Evolutionary conservation across 768 basidiomycete genomes (phyloP).

Genomic region (Candolleomyces aberdarensis): DNA sequence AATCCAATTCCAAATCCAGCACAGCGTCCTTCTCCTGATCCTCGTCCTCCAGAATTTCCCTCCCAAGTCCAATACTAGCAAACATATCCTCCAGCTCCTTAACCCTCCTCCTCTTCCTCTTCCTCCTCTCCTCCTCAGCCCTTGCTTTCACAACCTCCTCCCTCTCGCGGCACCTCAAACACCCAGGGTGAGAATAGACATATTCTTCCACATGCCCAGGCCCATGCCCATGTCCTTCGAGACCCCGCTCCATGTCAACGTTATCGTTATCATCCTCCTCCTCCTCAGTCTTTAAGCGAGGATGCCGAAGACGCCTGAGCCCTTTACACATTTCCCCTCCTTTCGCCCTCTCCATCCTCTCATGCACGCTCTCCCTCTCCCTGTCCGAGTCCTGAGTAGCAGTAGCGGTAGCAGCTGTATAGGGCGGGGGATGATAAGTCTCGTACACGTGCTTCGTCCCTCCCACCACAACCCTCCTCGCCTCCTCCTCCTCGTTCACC

Average conservation of each 20-base stretch:
- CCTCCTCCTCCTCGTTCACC: not conserved
- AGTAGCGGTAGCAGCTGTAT: too few relatives aligned
- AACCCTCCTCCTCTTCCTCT: slow-evolving; percentile 11
- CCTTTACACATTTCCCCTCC: slow-evolving; percentile 10
- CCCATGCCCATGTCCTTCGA: slow-evolving; percentile 5
- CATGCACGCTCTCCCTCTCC: slow-evolving; percentile 35
- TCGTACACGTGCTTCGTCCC: slow-evolving; percentile 31
- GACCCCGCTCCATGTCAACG: not conserved
- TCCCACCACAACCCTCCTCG: not conserved
- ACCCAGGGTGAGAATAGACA: not conserved
- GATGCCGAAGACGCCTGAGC: not conserved
- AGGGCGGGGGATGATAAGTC: slow-evolving; percentile 27
- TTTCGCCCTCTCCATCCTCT: slow-evolving; percentile 19
- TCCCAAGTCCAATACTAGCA: slow-evolving; percentile 11
- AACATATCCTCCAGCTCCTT: slow-evolving; percentile 7
- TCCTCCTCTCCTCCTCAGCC: slow-evolving; percentile 9
- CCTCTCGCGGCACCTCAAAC: slow-evolving; percentile 14
- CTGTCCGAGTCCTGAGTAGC: slow-evolving; percentile 9
- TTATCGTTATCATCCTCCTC: too few relatives aligned
- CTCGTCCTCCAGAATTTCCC: slow-evolving; percentile 10
- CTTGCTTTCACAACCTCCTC: slow-evolving; percentile 12
- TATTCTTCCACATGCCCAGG: not conserved
- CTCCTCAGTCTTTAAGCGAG: too few relatives aligned
- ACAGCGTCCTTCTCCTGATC: slow-evolving; percentile 24
- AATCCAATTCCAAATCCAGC: too few relatives aligned